phyloP scores from a whole-genome alignment of 352 stramenopile species.

The Saprolegnia parasitica region DNA sequence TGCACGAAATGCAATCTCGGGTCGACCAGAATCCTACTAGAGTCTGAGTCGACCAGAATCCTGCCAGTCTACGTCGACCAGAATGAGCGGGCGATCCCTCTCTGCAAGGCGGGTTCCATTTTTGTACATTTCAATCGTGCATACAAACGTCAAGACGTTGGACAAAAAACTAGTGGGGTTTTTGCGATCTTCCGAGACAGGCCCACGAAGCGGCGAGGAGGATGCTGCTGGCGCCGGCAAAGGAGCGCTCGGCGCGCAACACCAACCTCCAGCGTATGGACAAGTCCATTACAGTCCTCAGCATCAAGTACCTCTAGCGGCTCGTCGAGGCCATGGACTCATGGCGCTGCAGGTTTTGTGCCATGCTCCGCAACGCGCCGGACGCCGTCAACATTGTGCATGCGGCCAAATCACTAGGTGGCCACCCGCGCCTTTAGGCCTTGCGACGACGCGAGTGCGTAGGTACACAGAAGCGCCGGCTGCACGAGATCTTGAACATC shows the following conservation, averaged over 20 bases:
- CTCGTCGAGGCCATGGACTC: not conserved
- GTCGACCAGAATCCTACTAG: too few relatives aligned
- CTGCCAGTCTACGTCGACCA: too few relatives aligned
- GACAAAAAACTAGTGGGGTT: not conserved
- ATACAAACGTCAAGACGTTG: not conserved
- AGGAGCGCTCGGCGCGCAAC: conserved; percentile 14
- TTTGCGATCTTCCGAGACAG: not conserved
- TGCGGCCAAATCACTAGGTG: conserved; percentile 36
- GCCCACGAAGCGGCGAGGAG: not conserved
- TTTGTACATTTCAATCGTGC: not conserved
- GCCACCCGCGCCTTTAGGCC: not conserved
- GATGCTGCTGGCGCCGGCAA: not conserved
- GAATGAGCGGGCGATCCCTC: too few relatives aligned
- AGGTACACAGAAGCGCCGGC: conserved; percentile 38
- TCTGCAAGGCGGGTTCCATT: not conserved
- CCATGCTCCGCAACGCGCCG: conserved; percentile 35
- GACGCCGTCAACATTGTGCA: conserved; percentile 41
- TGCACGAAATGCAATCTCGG: too few relatives aligned
- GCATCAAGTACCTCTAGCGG: conserved; percentile 1
- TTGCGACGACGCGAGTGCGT: not conserved
- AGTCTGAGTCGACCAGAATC: too few relatives aligned
- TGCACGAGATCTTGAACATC: conserved; percentile 47
- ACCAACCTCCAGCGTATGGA: conserved; percentile 17
- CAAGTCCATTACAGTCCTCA: conserved; percentile 12
- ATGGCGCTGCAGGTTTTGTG: conserved; percentile 33